These are phyloP conservation scores for Ampelomyces quisqualis DNA, from an alignment of 2,329 filamentous ascomycete species.

Conservation along the genomic window DNA sequence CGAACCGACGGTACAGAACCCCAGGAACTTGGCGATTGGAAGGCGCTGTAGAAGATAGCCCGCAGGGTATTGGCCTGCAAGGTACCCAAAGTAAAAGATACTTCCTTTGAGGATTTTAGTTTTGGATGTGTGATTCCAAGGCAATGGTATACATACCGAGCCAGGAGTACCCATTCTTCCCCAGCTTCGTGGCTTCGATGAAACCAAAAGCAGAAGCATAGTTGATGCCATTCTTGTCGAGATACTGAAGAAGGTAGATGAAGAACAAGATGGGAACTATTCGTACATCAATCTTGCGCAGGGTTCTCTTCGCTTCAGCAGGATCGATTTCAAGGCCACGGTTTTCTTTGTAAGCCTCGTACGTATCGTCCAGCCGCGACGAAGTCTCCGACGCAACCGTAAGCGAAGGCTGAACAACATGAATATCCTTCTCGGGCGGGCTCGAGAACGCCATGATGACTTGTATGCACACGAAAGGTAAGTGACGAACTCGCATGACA, in stretches of 20 bases:
- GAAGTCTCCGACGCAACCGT: constrained; percentile 20
- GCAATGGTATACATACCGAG: constrained; percentile 25
- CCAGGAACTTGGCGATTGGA: constrained; percentile 50
- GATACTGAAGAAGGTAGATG: constrained; percentile 44
- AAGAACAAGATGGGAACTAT: constrained; percentile 39
- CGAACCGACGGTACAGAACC: constrained; percentile 45
- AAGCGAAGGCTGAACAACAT: constrained; percentile 21
- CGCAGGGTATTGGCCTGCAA: constrained; percentile 49
- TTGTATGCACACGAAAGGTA: background rate
- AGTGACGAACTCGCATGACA: no score
- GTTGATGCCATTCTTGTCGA: constrained; percentile 53
- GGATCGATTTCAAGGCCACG: constrained; percentile 20
- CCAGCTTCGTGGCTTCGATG: constrained; percentile 50
- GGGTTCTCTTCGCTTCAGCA: constrained; percentile 30
- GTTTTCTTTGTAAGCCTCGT: constrained; percentile 35
- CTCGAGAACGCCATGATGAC: background rate
- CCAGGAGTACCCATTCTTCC: constrained; percentile 50
- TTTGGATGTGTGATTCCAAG: background rate
- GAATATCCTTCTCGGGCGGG: constrained; percentile 15
- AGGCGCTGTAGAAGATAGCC: constrained; percentile 50
- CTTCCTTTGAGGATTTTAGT: constrained; percentile 27
- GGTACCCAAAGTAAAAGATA: constrained; percentile 55
- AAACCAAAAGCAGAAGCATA: constrained; percentile 55
- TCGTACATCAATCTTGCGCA: constrained; percentile 34
- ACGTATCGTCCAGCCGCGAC: constrained; percentile 35